phyloP scores from a whole-genome alignment of 129 eudicot species.

The Mikania micrantha region DNA sequence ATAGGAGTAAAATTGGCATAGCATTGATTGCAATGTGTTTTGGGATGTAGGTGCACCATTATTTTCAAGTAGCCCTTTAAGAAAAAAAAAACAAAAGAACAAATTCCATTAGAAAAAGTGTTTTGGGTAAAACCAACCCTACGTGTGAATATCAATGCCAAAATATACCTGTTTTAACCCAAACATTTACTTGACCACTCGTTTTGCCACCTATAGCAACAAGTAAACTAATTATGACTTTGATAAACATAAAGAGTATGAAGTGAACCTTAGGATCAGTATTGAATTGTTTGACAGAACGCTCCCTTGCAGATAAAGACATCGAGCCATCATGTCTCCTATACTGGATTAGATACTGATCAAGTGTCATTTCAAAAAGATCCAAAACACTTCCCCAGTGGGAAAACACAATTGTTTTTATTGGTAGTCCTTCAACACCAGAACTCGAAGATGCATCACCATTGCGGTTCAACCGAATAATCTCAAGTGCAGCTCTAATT shows the following conservation, averaged over 20 bases:
- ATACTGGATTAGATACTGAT: constrained; percentile 35
- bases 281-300: constrained; percentile 84
- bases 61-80: no score
- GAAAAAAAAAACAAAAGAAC: no score
- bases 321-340: constrained; percentile 97
- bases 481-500: constrained; percentile 58
- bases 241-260: background rate
- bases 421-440: constrained; percentile 40
- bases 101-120: no score
- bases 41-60: no score
- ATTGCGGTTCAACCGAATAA: constrained; percentile 45
- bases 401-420: constrained; percentile 80
- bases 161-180: background rate
- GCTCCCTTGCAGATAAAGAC: constrained; percentile 76
- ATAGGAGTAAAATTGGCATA: no score
- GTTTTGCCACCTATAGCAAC: background rate
- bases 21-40: no score
- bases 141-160: no score
- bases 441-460: constrained; percentile 23
- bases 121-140: no score
- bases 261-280: constrained; percentile 66
- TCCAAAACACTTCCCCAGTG: constrained; percentile 97
- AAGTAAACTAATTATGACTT: background rate
- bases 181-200: background rate
- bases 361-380: constrained; percentile 61